These are phyloP conservation scores for Fusarium beomiforme DNA, from an alignment of 2,329 filamentous ascomycete genomes.

Conservation along the genomic window DNA sequence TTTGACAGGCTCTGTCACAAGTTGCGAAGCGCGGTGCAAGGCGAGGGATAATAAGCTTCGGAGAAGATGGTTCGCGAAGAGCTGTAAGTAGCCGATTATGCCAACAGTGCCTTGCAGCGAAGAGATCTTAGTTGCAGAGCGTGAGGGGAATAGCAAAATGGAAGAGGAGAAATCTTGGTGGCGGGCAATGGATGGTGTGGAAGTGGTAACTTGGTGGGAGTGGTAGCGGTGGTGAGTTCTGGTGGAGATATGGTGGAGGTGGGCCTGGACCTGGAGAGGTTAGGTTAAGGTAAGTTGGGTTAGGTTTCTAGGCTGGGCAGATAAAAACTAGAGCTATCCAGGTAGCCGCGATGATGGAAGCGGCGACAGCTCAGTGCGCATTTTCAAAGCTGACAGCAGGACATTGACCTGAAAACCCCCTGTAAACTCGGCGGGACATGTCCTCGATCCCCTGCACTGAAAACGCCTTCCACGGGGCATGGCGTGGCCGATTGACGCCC, in stretches of 20 bases:
- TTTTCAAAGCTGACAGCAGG: constrained; percentile 9
- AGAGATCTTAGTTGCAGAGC: background rate
- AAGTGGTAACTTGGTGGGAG: constrained; percentile 13
- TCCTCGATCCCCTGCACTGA: constrained; percentile 21
- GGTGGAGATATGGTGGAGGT: constrained; percentile 39
- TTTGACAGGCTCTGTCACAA: constrained; percentile 43
- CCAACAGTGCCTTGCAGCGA: constrained; percentile 26
- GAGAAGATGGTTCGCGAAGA: constrained; percentile 4
- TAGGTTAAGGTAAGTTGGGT: constrained; percentile 9
- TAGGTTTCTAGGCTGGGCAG: constrained; percentile 3
- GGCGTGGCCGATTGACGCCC: constrained; percentile 29
- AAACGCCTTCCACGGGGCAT: constrained; percentile 27
- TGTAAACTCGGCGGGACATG: constrained; percentile 19
- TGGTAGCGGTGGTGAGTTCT: constrained; percentile 40
- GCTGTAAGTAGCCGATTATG: background rate
- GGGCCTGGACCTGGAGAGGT: constrained; percentile 34
- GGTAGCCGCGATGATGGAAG: constrained; percentile 44
- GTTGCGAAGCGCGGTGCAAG: constrained; percentile 32
- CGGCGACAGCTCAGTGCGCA: constrained; percentile 29
- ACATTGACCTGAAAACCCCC: constrained; percentile 1
- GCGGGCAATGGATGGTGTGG: constrained; percentile 41
- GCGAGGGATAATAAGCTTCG: constrained; percentile 30
- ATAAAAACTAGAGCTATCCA: constrained; percentile 31
- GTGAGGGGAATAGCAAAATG: constrained; percentile 29
- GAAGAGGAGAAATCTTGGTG: constrained; percentile 41